Evolutionary conservation across 2,329 filamentous ascomycete species (phyloP), one percentile per base, ranked within the genome.

Genomic region (Trichoderma sp.): DNA sequence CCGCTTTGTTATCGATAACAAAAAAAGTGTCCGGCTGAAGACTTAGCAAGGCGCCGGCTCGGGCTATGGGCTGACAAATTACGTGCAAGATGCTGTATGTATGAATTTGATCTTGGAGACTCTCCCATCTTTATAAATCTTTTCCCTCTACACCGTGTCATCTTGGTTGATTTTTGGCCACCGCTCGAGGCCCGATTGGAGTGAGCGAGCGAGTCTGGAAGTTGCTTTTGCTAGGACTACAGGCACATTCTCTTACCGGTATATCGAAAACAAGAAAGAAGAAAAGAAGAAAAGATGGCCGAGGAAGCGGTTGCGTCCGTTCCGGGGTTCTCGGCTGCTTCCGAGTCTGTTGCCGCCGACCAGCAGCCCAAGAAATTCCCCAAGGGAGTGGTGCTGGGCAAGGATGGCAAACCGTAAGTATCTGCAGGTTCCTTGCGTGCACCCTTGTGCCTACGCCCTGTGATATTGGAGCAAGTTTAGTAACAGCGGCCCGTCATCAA

Each of bases 381-480:
- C 17, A 92, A 90, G 74, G 91, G 91, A 70, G 84, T 94, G 2
- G 86, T 94, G 42, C 80, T 94, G 39, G 92, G 90, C 54, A 90
- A 90, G 70, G 91, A 95, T 80, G 92, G 92, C 67, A 95, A 95
- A 80, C 92, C 92, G 92, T 94, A 80, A 83, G 90, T 80, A 25
- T 32, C 19, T 19, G 19, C 42, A 4, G 42, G 1, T 34, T 12
- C 48, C 19, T 27, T 32, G 9, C 4, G 6, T 19, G 29, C n/a
- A 5, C 27, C 27, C 27, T 54, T 34, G 5, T 22, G 27, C 3
- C 52, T 54, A 19, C 29, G 17, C 17, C 17, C 25, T 65, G n/a
- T 45, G 5, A 52, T 22, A 48, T n/a, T 7, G n/a, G 22, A 39
- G 27, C 50, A 32, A 63, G 25, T 54, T 22, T 35, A 5, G 37